Evolutionary conservation across 345 rosid genomes (phyloP).

Genomic region (Salix brachista): DNA sequence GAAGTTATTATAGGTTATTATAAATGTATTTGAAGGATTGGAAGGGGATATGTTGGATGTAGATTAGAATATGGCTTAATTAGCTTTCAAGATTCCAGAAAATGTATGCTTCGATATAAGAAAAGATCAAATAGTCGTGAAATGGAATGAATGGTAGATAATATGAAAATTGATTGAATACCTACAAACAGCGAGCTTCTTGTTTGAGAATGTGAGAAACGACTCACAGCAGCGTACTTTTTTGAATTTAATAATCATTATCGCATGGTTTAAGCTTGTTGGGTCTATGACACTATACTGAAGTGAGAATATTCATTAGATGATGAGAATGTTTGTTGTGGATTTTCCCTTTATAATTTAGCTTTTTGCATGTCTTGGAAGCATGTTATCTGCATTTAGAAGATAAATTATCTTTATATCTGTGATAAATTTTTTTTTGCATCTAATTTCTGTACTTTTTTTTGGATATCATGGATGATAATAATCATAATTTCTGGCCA

Average conservation of each 20-base stretch:
- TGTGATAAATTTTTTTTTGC: not conserved
- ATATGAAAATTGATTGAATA: not conserved
- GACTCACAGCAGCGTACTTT: not conserved
- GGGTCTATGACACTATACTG: not conserved
- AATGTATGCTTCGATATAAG: not conserved
- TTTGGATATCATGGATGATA: not conserved
- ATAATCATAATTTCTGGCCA: not conserved
- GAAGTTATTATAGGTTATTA: not conserved
- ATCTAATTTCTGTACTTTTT: not conserved
- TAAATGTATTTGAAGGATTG: not conserved
- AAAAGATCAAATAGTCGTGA: not conserved
- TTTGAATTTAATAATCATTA: not conserved
- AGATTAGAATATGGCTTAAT: not conserved
- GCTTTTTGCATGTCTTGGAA: not conserved
- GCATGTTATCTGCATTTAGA: not conserved
- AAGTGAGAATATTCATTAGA: not conserved
- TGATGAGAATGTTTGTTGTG: not conserved
- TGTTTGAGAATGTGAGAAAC: not conserved
- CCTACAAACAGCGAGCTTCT: not conserved
- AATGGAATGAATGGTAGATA: not conserved
- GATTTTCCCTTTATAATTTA: not conserved
- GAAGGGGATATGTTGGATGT: not conserved
- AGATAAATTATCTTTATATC: not conserved
- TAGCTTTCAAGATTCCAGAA: not conserved
- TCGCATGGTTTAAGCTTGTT: not conserved